These are phyloP conservation scores for Cerrena zonata DNA, from an alignment of 1,284 basidiomycete genomes.

Conservation along the genomic window DNA sequence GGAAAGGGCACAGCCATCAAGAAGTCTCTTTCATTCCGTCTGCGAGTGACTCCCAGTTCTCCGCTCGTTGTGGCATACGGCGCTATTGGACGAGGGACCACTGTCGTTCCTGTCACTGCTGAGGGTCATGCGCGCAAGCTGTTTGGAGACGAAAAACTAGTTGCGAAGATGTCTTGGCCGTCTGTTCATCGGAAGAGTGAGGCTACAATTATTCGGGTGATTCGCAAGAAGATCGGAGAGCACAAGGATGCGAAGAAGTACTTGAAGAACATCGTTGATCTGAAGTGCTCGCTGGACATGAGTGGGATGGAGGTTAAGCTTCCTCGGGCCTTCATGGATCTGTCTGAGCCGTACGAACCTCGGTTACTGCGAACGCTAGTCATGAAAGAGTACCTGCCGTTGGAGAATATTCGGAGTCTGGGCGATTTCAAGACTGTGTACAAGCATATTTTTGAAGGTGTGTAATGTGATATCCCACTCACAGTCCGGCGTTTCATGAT, in stretches of 20 bases:
- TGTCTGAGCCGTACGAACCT: background rate
- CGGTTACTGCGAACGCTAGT: slow-evolving; percentile 13
- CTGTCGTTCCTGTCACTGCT: slow-evolving; percentile 7
- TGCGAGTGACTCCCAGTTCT: background rate
- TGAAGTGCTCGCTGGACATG: slow-evolving; percentile 7
- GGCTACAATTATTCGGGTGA: background rate
- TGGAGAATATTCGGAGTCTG: slow-evolving; percentile 7
- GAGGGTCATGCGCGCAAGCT: background rate
- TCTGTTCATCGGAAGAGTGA: background rate
- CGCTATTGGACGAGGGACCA: slow-evolving; percentile 9
- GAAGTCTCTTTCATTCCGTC: background rate
- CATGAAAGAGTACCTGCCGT: slow-evolving; percentile 10
- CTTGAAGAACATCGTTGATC: slow-evolving; percentile 11
- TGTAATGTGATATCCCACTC: background rate
- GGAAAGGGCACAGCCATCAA: background rate
- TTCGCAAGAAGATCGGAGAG: background rate
- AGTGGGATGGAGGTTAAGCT: slow-evolving; percentile 4
- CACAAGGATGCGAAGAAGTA: background rate
- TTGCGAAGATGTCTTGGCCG: slow-evolving; percentile 10
- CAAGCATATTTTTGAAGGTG: slow-evolving; percentile 10
- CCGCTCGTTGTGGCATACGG: background rate
- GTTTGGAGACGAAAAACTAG: slow-evolving; percentile 1
- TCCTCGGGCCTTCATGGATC: slow-evolving; percentile 4
- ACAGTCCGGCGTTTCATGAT: background rate
- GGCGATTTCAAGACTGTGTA: slow-evolving; percentile 12